These are phyloP conservation scores for Leptographium lundbergii DNA, from an alignment of 2,329 filamentous ascomycete genomes.

Conservation along the genomic window DNA sequence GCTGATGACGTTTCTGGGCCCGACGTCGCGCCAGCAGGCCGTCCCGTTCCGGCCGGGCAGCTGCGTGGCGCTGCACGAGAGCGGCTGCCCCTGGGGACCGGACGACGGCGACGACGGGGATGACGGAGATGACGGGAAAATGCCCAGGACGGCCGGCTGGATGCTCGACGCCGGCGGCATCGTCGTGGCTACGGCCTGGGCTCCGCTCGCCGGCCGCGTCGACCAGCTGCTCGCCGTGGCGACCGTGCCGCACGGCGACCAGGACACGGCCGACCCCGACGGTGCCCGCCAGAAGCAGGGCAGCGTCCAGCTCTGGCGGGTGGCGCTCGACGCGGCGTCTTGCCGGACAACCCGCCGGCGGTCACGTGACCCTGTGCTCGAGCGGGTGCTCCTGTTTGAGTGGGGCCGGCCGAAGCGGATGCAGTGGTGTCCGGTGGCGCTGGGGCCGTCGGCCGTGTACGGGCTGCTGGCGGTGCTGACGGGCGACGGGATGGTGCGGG, in stretches of 20 bases:
- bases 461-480: constrained; percentile 37
- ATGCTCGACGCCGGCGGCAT: constrained; percentile 42
- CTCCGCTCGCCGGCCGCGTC: constrained; percentile 22
- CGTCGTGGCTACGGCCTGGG: constrained; percentile 41
- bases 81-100: constrained; percentile 7
- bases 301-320: constrained; percentile 39
- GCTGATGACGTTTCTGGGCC: constrained; percentile 17
- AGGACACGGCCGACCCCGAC: constrained; percentile 24
- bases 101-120: not conserved
- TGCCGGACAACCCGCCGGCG: constrained; percentile 13
- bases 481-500: constrained; percentile 35
- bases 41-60: constrained; percentile 11
- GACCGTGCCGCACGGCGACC: constrained; percentile 36
- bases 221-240: constrained; percentile 39
- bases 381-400: constrained; percentile 33
- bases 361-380: constrained; percentile 12
- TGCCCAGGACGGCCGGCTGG: constrained; percentile 25
- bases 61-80: constrained; percentile 8
- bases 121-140: too few species aligned
- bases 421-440: constrained; percentile 38
- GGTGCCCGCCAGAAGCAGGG: constrained; percentile 19
- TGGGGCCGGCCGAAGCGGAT: constrained; percentile 37
- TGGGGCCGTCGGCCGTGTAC: constrained; percentile 10
- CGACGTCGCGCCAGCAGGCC: constrained; percentile 15
- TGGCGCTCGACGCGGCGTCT: constrained; percentile 21